Base-by-base conservation (phyloP, 139 green algal species). In the Micromonas pusilla region DNA sequence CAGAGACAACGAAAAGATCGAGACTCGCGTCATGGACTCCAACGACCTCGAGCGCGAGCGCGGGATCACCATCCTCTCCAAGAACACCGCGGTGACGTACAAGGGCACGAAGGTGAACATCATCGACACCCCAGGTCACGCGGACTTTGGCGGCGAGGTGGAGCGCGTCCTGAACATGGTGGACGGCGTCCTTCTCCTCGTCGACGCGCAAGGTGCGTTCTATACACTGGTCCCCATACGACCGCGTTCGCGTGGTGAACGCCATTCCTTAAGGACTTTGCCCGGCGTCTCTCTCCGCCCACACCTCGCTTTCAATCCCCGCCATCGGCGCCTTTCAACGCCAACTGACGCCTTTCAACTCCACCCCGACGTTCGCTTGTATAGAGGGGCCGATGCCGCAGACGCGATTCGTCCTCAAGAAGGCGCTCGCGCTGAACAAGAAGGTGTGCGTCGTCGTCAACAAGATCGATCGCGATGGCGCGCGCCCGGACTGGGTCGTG, bases 161-260 rank as follows among this genome's bases (percentile, higher is more conserved):
- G 95, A 99, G 90, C 92, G 95, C 37, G 93, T 99, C 57, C 90
- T 99, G 66, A 98, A 98, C 88, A 99, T 99, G 95, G 96, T 92
- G 63, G 95, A 99, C 76, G 95, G 93, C 66, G 96, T 99, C 81
- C 85, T 99, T 76, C 91, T 99, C 73, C 88, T 99, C 72, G 95
- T 99, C 36, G 96, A 99, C 82, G 86, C 81, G n/a, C n/a, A n/a
- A n/a, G n/a, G n/a, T n/a, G n/a, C n/a, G n/a, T n/a, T n/a, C n/a
- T n/a, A n/a, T n/a, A n/a, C n/a, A n/a, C n/a, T n/a, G n/a, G n/a
- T n/a, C n/a, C n/a, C n/a, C n/a, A n/a, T n/a, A n/a, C n/a, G n/a
- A n/a, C n/a, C n/a, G n/a, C n/a, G n/a, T n/a, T n/a, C n/a, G n/a
- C n/a, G n/a, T n/a, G n/a, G n/a, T n/a, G n/a, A n/a, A n/a, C n/a